Percentiles rank a stretch among this genome's conserved stretches.
Evolutionary conservation across 345 rosid species (phyloP).

Genomic region (Acer saccharum): DNA sequence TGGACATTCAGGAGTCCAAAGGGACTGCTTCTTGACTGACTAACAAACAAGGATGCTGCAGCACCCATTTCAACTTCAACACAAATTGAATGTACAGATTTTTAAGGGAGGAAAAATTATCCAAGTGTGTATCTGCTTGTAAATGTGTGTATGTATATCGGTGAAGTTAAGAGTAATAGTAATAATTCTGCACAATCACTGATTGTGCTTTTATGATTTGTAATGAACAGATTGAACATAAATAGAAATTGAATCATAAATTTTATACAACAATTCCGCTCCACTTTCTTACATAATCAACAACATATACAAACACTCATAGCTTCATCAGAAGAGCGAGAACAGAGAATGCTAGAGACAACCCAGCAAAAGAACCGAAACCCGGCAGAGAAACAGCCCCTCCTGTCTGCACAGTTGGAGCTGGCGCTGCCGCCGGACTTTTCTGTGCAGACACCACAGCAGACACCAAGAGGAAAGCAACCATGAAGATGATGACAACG

Average conservation of each 20-base stretch:
- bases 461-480: not conserved
- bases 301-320: not conserved
- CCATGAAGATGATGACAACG: not conserved
- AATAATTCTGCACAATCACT: not conserved
- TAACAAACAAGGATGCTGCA: not conserved
- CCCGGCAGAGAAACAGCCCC: not conserved
- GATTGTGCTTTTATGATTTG: too few species aligned
- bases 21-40: conserved; percentile 67
- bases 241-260: not conserved
- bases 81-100: not conserved
- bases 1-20: conserved; percentile 58
- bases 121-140: not conserved
- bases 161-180: not conserved
- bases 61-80: not conserved
- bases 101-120: not conserved
- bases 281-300: not conserved
- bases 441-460: not conserved
- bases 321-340: not conserved
- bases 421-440: not conserved
- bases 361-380: not conserved
- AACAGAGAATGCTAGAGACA: not conserved
- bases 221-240: too few species aligned
- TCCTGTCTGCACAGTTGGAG: not conserved
- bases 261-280: not conserved
- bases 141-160: not conserved